Base-by-base conservation (phyloP, 805 yeast genomes). In the Komagataella mondaviorum region DNA sequence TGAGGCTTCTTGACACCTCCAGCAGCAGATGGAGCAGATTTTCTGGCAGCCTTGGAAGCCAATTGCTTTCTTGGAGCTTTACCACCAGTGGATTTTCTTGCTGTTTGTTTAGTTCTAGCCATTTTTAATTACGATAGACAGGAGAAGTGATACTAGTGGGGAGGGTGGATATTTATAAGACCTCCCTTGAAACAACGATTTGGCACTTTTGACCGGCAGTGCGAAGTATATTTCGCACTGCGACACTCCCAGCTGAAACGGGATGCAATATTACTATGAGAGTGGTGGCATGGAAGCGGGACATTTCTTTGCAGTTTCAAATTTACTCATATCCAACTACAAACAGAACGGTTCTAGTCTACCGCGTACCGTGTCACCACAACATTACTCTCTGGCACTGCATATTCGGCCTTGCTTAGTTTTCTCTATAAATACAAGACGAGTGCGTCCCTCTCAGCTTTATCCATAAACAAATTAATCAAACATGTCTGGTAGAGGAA, bases 401-500 rank as follows among this genome's bases (percentile, higher is more conserved):
- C 39, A 30, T 30, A 8, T 12, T 30, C 39, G n/a, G 14, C 39
- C 39, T 30, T 30, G 14, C 10, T 14, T 30, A 14, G 3, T 30
- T 30, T 30, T 14, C 14, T 30, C 39, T 30, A 30, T 45, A 45
- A 22, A 45, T 20, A 45, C 24, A 45, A 45, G 47, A 23, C 47
- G 47, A 22, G 22, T 45, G 6, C 23, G 45, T 52, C 53, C 53
- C 49, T 10, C 49, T 54, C 51, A 52, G 47, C 39, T 50, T 51
- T 52, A 54, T 52, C 56, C 55, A 55, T 55, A 58, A 56, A 60
- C 53, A 59, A 62, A 58, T 56, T 56, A 60, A 56, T 50, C 49
- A 61, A 78, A 59, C 69, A 89, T 89, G 96, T 88, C 96, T 72
- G 96, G 98, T 73, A 90, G 97, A 83, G 99, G 99, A 70, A 91